Evolutionary conservation across 129 eudicot genomes (phyloP).

Genomic region (Lonicera japonica): DNA sequence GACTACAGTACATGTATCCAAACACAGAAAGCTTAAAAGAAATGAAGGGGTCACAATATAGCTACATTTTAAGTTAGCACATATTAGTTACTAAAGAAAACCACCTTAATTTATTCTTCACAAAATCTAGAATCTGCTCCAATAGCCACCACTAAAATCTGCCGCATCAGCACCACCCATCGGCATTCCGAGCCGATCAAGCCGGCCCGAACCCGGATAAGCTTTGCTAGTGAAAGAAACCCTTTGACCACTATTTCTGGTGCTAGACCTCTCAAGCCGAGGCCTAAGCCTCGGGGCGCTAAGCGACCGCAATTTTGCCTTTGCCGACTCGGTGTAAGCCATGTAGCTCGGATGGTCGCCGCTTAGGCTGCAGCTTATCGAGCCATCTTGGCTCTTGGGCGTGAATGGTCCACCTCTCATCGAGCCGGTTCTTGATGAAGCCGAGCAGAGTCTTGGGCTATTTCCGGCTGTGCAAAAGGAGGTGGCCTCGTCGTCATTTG

Average conservation of each 20-base stretch:
- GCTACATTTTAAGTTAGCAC: constrained; percentile 8
- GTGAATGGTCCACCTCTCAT: constrained; percentile 44
- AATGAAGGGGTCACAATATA: neutral
- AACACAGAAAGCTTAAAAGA: neutral
- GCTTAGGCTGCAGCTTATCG: constrained; percentile 52
- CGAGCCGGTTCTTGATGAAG: constrained; percentile 27
- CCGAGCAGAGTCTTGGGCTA: constrained; percentile 47
- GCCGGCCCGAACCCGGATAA: constrained; percentile 70
- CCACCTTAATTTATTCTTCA: neutral
- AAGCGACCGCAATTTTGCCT: constrained; percentile 69
- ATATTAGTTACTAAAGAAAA: constrained; percentile 2
- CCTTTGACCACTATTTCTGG: constrained; percentile 41
- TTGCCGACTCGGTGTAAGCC: constrained; percentile 77
- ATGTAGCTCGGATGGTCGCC: constrained; percentile 87
- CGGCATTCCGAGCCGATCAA: constrained; percentile 76
- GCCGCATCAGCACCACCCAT: constrained; percentile 35
- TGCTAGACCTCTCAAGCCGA: constrained; percentile 39
- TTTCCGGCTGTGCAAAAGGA: constrained; percentile 39
- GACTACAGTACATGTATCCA: neutral
- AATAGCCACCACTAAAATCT: constrained; percentile 54
- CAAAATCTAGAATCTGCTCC: constrained; percentile 27
- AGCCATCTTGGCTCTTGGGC: constrained; percentile 58
- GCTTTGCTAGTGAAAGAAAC: constrained; percentile 55
- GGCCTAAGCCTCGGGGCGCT: constrained; percentile 83
- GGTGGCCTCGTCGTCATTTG: constrained; percentile 23